Evolutionary conservation across 768 basidiomycete species (phyloP), one percentile per base, ranked within the genome.

Genomic region (Pleurotus tuber-regium): DNA sequence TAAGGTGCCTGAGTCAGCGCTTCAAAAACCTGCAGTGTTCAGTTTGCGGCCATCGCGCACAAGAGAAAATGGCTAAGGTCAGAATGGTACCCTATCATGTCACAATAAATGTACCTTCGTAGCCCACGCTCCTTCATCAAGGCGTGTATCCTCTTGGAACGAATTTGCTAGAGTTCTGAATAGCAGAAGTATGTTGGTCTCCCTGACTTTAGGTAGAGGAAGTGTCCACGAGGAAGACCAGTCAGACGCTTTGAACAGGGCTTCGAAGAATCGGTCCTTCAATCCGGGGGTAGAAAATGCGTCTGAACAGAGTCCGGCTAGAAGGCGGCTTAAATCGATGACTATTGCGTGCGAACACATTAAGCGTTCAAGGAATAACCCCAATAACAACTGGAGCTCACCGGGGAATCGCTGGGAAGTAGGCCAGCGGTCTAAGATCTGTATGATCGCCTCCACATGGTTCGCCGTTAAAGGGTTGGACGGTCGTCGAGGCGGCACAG

Each of bases 111-210:
- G 24, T 51, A 84, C 87, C 63, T 78, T 71, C 21, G 66, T 64
- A 14, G 76, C 67, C 86, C 86, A 86, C 16, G 59, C 57, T 21
- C 70, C 75, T 43, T 79, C 74, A 4, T 63, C 66, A 33, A 76
- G 55, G 4, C 57, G 61, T 5, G 71, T 64, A 14, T 72, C 75
- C 2, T 84, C 84, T 58, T 85, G 79, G 62, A 94, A 84, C 28
- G 77, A 69, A 66, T 99, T 99, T 23, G 89, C 83, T 29, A 97
- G 59, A 0, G 83, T 86, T 28, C 95, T 79, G 43, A 97, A 71
- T 1, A 88, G 73, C 21, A 99, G 75, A 54, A 96, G 72, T 1
- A 86, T 76, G 61, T 98, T 98, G 14, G 87, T 96, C 64, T 97
- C 94, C 51, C 85, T 74, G 5, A 82, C 66, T 67, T 92, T 97